Percentiles rank a stretch among this genome's conserved stretches.
phyloP scores from a whole-genome alignment of 257 asterid genomes.

The Anisodus acutangulus region DNA sequence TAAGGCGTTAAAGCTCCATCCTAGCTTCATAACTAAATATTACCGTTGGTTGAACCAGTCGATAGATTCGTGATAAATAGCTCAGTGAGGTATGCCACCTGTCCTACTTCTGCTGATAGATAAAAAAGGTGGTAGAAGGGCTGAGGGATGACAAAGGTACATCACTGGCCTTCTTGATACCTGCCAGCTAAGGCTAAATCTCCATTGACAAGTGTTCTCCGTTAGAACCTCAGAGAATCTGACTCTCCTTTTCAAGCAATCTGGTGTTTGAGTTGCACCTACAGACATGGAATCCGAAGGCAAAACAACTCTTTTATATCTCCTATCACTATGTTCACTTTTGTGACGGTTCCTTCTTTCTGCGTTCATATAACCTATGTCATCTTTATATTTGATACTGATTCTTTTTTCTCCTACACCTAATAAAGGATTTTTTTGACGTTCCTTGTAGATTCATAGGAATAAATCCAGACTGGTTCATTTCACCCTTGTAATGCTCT shows the following conservation, averaged over 20 bases:
- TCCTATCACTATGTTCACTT: not conserved
- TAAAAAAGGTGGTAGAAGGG: not conserved
- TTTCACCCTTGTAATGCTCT: not conserved
- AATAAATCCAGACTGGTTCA: not conserved
- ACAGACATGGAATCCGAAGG: not conserved
- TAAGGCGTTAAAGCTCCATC: not conserved
- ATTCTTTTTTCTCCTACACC: not conserved
- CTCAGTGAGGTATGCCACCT: not conserved
- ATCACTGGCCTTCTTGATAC: not conserved
- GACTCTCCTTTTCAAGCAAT: not conserved
- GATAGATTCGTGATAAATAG: not conserved
- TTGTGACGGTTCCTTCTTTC: not conserved
- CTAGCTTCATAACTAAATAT: not conserved
- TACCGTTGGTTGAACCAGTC: not conserved
- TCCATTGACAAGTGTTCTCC: not conserved
- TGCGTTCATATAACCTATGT: not conserved
- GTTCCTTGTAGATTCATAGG: not conserved
- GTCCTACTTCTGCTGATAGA: not conserved
- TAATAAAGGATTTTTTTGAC: not conserved
- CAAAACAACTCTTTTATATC: not conserved
- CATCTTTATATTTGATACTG: not conserved
- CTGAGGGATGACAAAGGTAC: not conserved
- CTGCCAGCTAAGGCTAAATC: not conserved
- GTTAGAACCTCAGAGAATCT: conserved; percentile 2
- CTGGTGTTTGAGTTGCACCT: conserved; percentile 7